phyloP scores from a whole-genome alignment of 164 flowering plant genomes.

The Warburgia ugandensis region DNA sequence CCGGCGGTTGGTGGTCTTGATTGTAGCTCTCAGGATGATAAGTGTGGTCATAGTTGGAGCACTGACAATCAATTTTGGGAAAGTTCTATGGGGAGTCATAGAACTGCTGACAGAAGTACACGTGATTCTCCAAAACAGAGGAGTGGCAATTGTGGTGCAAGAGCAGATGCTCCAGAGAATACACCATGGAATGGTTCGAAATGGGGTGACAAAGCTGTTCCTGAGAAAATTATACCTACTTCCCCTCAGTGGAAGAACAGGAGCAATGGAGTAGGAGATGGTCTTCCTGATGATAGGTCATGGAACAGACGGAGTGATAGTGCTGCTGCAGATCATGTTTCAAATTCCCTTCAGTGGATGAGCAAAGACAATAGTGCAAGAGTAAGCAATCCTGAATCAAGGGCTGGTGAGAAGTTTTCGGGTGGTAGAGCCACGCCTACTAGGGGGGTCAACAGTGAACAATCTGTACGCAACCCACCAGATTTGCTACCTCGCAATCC shows the following conservation, averaged over 20 bases:
- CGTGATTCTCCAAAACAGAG: not conserved
- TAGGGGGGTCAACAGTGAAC: constrained; percentile 9
- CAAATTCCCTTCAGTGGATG: constrained; percentile 6
- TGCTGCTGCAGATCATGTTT: not conserved
- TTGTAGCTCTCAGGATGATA: constrained; percentile 26
- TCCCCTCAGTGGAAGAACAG: not conserved
- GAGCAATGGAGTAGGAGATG: not conserved
- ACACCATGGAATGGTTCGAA: not conserved
- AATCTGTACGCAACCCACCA: constrained; percentile 13
- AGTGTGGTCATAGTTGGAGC: not conserved
- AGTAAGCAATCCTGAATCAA: not conserved
- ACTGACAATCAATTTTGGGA: not conserved
- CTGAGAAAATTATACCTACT: not conserved
- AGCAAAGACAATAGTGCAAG: not conserved
- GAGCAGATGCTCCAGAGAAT: not conserved
- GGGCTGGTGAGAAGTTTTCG: constrained; percentile 17
- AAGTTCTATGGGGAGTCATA: constrained; percentile 4
- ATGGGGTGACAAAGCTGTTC: not conserved
- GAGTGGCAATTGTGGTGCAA: not conserved
- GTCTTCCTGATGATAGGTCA: not conserved
- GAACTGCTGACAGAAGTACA: not conserved
- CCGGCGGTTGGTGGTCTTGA: constrained; percentile 20
- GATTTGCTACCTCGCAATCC: constrained; percentile 13
- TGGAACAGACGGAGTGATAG: not conserved
- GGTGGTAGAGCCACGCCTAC: constrained; percentile 5